Base-by-base conservation (phyloP, 306 rosid species). In the Bauhinia variegata region DNA sequence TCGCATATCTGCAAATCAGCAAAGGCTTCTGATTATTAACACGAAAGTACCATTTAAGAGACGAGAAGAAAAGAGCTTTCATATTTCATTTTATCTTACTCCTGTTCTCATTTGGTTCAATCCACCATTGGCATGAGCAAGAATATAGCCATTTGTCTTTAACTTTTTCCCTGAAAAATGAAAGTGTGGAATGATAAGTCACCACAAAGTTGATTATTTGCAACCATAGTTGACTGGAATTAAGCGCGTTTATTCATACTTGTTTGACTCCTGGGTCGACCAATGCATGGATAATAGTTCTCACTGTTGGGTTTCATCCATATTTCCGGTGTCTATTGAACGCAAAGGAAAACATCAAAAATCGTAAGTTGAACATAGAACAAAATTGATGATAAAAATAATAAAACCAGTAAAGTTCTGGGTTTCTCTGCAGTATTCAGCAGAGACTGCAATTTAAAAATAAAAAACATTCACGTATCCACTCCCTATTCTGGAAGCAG, bases 71-170 rank as follows among this genome's bases (percentile, higher is more conserved):
- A 52, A 37, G 7, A 8, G 10, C 11, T 54, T 12, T 17, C 11
- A 59, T 49, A 9, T 23, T 60, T 37, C 11, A 10, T 17, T 53
- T 43, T 16, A 65, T 53, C 84, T 75, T 79, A 95, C 99, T 77
- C 99, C 99, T 17, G 97, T 86, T 88, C 99, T 91, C 99, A 95
- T 95, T 78, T 95, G 99, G 81, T 95, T 95, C 86, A 95, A 77
- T 71, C 99, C 99, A 58, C 99, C 99, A 54, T 95, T 95, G 57
- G 99, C 96, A 81, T 95, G 97, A 68, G 88, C 85, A 58, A 95
- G 82, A 73, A 95, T 80, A 82, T 91, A 95, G 53, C 99, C 99
- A 75, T 83, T 90, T 14, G 91, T 85, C 65, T 82, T 88, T 23
- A 85, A 54, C 8, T 65, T 58, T 11, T 77, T 19, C n/a, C 73